Base-by-base conservation (phyloP, 2,329 filamentous ascomycete species). In the Cladosporium sp. region DNA sequence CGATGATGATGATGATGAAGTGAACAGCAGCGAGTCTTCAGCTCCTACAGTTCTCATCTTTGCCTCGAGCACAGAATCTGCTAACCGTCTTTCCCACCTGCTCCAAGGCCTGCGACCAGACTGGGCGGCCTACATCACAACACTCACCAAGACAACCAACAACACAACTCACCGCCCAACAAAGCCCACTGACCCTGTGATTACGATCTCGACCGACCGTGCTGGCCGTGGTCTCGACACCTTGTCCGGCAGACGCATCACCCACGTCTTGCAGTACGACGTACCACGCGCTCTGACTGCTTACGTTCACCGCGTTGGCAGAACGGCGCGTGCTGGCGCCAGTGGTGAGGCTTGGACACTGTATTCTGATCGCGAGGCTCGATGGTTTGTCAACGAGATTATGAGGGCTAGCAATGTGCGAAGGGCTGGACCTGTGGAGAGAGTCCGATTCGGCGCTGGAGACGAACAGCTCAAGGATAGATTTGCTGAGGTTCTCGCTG, bases 261-360 rank as follows among this genome's bases (percentile, higher is more conserved):
- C 89, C 39, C 91, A 96, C 74, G 92, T 98, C 56, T 83, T 98
- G 78, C 97, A 97, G 80, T 98, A 98, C 81, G 94, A 97, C 76
- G 84, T 97, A 60, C 94, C 94, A 0, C 85, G 88, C 5, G 93
- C 89, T 73, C 81, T 93, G 36, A 90, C 90, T 6, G 90, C 88
- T 26, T 98, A 98, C 72, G 88, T 98, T 5, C 95, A 98, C 76
- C 89, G 95, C 48, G 92, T 97, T 1, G 94, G 95, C 43, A 88
- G 95, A 65, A 97, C 94, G 0, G 94, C 94, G 0, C 85, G 93
- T 75, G 95, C 92, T 0, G 92, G 91, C 1, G 87, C 88, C 63
- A 70, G 80, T 1, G 94, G 94, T 1, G 84, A 88, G 57, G 92
- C 94, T 0, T 97, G 93, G 91, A 97, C 93, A 0, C 80, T 99